phyloP scores from a whole-genome alignment of 805 yeast genomes.

The Saturnispora besseyi region DNA sequence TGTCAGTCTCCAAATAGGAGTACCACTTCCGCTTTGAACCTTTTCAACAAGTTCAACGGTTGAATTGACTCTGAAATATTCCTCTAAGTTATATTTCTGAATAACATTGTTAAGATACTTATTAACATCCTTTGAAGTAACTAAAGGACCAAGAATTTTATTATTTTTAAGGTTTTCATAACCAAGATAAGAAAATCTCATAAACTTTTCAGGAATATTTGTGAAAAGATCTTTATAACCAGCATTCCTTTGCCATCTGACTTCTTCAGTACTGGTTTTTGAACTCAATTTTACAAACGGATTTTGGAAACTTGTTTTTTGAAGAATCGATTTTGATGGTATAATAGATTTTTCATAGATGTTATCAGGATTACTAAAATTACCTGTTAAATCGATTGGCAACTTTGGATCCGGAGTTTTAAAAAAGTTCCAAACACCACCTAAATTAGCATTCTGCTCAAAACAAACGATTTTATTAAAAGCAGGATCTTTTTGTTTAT shows the following conservation, averaged over 20 bases:
- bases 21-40: conserved; percentile 28
- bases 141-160: conserved; percentile 9
- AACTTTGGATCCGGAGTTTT: conserved; percentile 17
- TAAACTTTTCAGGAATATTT: conserved; percentile 33
- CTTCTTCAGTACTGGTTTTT: conserved; percentile 7
- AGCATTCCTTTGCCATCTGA: conserved; percentile 33
- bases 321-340: conserved; percentile 11
- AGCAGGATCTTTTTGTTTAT: conserved; percentile 16
- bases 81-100: conserved; percentile 21
- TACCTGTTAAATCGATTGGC: conserved; percentile 9
- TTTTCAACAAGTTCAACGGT: conserved; percentile 32
- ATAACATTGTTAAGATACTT: conserved; percentile 10
- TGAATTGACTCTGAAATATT: conserved; percentile 31
- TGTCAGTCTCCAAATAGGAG: conserved; percentile 10
- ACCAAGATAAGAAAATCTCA: conserved; percentile 30
- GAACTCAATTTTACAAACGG: conserved; percentile 23
- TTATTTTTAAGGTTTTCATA: conserved; percentile 6
- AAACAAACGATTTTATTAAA: conserved; percentile 31
- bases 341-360: conserved; percentile 12
- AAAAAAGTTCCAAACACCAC: conserved; percentile 33
- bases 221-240: conserved; percentile 33
- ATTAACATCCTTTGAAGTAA: conserved; percentile 17
- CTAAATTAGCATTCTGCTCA: conserved; percentile 31
- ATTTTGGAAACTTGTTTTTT: conserved; percentile 25
- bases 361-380: conserved; percentile 13